Evolutionary conservation across 1,284 basidiomycete species (phyloP), one percentile per base, ranked within the genome.

Genomic region (Pseudozyma sp.): DNA sequence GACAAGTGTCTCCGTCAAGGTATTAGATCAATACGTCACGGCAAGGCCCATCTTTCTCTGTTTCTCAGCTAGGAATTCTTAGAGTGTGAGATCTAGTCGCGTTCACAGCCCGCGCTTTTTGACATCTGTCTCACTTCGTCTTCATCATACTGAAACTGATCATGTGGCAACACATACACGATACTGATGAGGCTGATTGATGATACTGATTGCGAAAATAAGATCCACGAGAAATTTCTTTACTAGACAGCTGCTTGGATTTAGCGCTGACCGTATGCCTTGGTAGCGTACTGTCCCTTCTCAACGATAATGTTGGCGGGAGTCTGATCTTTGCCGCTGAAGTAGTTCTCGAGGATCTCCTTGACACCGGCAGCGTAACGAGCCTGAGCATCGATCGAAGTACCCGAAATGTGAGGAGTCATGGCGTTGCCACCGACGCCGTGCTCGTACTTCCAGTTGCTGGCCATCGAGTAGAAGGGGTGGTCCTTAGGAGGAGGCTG

Each of bases 371-470:
- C 86, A 11, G 94, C 94, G 85, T 97, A 97, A 61, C 95, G 92
- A 31, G 49, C 87, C 89, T 97, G 95, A 1, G 95, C 94, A 81
- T 97, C 95, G 68, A 97, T 89, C 6, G 94, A 94, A 12, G 94
- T 95, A 45, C 80, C 79, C 8, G 76, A 77, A 16, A 78, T 68
- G 40, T 82, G 79, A 13, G 78, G 61, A 0, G 74, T 76, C 72
- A 80, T 78, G 25, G 81, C 71, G 18, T 80, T 93, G 36, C 93
- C 93, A 16, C 42, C 53, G 34, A 91, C 91, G 35, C 92, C 88
- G 45, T 90, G 89, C 88, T 93, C 93, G 88, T 59, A 52, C 11
- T 39, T 44, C 21, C 49, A 43, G 44, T 59, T 19, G n/a, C 36
- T 52, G n/a, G 38, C 16, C 89, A 91, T 90, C 50, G 89, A 90